Conservation (phyloP, 352 stramenopile genomes). For the Thalassiosira mediterranea region DNA sequence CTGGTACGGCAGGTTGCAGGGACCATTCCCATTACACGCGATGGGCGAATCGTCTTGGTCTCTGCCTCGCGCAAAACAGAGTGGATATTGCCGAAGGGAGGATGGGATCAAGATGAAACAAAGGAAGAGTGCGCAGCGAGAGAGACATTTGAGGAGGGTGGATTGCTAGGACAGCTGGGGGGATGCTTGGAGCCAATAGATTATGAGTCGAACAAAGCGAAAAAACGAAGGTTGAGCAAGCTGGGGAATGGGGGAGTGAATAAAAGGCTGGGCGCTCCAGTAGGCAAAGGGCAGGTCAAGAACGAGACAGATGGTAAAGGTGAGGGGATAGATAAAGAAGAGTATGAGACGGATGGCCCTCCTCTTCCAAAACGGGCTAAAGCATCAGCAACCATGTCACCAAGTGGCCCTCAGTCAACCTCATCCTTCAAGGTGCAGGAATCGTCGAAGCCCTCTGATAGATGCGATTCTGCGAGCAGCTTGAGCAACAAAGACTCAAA, state of each 20-base stretch:
- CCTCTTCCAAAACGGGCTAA: slow-evolving; percentile 36
- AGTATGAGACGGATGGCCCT: background rate
- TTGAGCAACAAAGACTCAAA: background rate
- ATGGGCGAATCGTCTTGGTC: slow-evolving; percentile 86
- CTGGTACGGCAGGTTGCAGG: slow-evolving; percentile 70
- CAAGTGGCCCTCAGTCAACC: slow-evolving; percentile 9
- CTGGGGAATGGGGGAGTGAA: background rate
- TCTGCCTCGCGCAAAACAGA: slow-evolving; percentile 91
- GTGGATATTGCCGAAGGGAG: slow-evolving; percentile 97
- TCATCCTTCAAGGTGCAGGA: background rate
- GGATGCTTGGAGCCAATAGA: slow-evolving; percentile 61
- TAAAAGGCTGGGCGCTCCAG: background rate
- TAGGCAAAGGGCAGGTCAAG: background rate
- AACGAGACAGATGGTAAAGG: background rate
- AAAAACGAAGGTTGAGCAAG: slow-evolving; percentile 58
- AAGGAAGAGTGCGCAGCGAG: slow-evolving; percentile 89
- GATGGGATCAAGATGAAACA: slow-evolving; percentile 94
- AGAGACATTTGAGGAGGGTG: slow-evolving; percentile 93
- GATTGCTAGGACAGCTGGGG: slow-evolving; percentile 83
- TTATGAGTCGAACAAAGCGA: slow-evolving; percentile 79
- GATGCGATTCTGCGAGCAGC: background rate
- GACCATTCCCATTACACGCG: slow-evolving; percentile 69
- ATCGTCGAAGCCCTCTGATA: background rate
- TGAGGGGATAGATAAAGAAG: background rate
- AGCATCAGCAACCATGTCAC: background rate